These are phyloP conservation scores for Penicillium canescens DNA, from an alignment of 495 filamentous ascomycete genomes.

Conservation along the genomic window DNA sequence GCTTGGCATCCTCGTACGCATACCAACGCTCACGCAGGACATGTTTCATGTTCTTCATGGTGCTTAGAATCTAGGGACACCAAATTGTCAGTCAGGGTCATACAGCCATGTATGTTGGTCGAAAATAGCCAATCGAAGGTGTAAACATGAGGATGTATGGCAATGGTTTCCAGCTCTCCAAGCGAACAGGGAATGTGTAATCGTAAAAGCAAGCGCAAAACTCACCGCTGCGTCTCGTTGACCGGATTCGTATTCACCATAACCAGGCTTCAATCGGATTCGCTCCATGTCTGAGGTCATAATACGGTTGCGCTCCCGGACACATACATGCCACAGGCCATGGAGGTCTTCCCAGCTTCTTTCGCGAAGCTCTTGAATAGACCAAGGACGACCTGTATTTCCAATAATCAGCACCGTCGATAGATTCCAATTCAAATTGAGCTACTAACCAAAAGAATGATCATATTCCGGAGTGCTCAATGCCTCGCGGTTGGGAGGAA, in stretches of 20 bases:
- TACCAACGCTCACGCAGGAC: slow-evolving; percentile 86
- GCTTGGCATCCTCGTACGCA: slow-evolving; percentile 80
- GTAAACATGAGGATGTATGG: not conserved
- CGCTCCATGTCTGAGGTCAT: slow-evolving; percentile 73
- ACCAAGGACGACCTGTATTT: slow-evolving; percentile 72
- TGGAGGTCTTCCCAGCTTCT: slow-evolving; percentile 96
- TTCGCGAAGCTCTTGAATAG: slow-evolving; percentile 78
- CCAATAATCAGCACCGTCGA: slow-evolving; percentile 15
- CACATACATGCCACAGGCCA: slow-evolving; percentile 90
- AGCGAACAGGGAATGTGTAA: not conserved
- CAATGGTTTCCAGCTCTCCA: not conserved
- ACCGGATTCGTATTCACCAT: slow-evolving; percentile 64
- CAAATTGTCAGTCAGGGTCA: slow-evolving; percentile 15
- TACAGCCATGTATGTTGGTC: too few relatives aligned
- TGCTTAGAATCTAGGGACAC: slow-evolving; percentile 59
- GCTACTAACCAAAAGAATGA: slow-evolving; percentile 58
- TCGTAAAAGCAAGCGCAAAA: slow-evolving; percentile 4
- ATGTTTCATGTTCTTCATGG: slow-evolving; percentile 79
- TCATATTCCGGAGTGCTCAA: slow-evolving; percentile 70
- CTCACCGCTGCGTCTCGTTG: slow-evolving; percentile 64
- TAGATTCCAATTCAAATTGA: not conserved
- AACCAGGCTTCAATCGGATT: slow-evolving; percentile 60
- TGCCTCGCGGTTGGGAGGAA: slow-evolving; percentile 62
- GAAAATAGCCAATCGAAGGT: not conserved
- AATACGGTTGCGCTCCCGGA: slow-evolving; percentile 88